Percentiles rank a stretch among this genome's conserved stretches.
Evolutionary conservation across 176 grass and related monocot species (phyloP).

Genomic region (Leersia perrieri): DNA sequence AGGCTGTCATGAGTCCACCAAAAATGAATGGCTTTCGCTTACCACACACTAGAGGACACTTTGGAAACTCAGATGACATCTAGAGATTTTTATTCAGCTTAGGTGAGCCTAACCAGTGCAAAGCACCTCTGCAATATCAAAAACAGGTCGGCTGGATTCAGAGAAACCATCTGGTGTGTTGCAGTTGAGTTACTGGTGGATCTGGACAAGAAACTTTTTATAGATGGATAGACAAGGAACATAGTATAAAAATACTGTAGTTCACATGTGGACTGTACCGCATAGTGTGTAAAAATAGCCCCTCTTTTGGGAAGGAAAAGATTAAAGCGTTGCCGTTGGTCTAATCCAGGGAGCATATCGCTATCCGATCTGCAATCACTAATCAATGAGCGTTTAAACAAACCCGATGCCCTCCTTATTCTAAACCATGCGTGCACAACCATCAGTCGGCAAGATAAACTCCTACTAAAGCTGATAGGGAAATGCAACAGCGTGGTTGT

Average conservation of each 20-base stretch:
- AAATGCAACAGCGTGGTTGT: neutral
- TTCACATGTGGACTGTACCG: neutral
- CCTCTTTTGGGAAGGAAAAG: no score
- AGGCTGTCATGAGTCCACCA: neutral
- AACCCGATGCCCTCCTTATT: neutral
- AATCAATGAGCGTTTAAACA: no score
- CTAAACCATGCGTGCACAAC: neutral
- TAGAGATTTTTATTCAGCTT: neutral
- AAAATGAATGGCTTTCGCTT: neutral
- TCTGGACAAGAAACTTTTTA: neutral
- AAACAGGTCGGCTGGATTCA: neutral
- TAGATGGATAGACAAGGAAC: no score
- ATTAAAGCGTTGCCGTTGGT: no score
- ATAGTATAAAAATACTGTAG: no score
- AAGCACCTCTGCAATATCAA: neutral
- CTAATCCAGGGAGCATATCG: neutral
- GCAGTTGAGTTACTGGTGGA: neutral
- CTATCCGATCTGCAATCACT: neutral
- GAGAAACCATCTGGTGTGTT: neutral
- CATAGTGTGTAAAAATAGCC: neutral
- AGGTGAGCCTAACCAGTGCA: neutral
- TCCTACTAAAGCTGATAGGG: neutral
- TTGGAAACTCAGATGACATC: neutral
- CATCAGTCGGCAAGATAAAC: constrained; percentile 18
- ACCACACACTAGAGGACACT: neutral